A percentile compares a stretch with the other conserved stretches of the same genome.
Conservation (phyloP, 441 rosid species). For the Manihot esculenta region DNA sequence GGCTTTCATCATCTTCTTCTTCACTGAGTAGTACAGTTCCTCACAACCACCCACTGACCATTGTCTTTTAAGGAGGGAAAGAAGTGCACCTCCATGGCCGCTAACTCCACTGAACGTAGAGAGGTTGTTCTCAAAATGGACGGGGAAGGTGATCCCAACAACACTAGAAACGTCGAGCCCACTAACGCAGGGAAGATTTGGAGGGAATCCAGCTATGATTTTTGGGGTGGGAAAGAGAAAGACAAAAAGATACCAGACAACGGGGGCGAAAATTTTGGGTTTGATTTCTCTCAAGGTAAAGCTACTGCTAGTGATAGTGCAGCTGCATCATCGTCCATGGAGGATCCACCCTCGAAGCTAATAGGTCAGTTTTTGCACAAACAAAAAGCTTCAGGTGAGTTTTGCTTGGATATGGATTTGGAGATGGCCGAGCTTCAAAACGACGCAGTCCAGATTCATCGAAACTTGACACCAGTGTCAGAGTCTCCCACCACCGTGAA, state of each 20-base stretch:
- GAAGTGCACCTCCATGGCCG: conserved; percentile 17
- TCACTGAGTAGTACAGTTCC: neutral
- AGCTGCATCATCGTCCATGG: conserved; percentile 14
- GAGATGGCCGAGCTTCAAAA: conserved; percentile 47
- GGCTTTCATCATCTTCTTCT: no score
- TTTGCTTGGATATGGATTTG: conserved; percentile 64
- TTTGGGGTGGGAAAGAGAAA: conserved; percentile 27
- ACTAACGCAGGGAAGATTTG: conserved; percentile 27
- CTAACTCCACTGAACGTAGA: conserved; percentile 33
- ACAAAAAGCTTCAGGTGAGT: conserved; percentile 69
- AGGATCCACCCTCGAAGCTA: conserved; percentile 73
- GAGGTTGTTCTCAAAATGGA: conserved; percentile 44
- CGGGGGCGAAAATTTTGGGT: conserved; percentile 9
- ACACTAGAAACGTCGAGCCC: neutral
- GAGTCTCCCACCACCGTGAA: conserved; percentile 24
- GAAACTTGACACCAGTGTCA: conserved; percentile 23
- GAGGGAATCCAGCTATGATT: conserved; percentile 61
- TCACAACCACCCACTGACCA: neutral
- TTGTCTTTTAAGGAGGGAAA: neutral
- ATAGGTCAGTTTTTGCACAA: conserved; percentile 69
- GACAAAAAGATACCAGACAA: neutral
- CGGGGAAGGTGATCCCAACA: conserved; percentile 26
- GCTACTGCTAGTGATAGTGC: neutral
- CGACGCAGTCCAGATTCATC: neutral
- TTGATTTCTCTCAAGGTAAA: conserved; percentile 17